phyloP scores from a whole-genome alignment of 2,329 filamentous ascomycete genomes.

The Ramularia endophylla region DNA sequence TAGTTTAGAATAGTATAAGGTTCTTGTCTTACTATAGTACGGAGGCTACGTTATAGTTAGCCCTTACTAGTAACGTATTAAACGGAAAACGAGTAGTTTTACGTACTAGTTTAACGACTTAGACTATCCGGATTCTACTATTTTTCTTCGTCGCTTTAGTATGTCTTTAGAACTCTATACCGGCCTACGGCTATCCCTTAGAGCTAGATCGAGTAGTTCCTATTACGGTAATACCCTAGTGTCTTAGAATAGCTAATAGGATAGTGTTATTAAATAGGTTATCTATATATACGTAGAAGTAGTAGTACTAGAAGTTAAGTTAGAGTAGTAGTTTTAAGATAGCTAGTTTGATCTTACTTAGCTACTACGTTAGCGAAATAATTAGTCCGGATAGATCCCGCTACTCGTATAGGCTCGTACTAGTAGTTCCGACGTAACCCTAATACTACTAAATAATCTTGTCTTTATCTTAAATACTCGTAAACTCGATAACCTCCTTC shows the following conservation, averaged over 20 bases:
- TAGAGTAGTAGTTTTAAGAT: background rate
- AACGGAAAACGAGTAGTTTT: background rate
- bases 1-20: background rate
- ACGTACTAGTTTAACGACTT: background rate
- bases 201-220: background rate
- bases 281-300: conserved; percentile 1
- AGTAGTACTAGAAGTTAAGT: background rate
- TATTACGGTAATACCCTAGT: background rate
- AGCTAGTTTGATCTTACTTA: background rate
- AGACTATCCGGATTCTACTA: background rate
- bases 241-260: background rate
- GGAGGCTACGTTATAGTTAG: background rate
- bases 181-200: background rate
- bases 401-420: too few relatives aligned
- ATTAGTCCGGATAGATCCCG: too few relatives aligned
- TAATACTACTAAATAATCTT: background rate
- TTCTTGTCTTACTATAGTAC: background rate
- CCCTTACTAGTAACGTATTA: background rate
- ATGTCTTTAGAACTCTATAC: background rate
- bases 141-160: too few relatives aligned
- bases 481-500: background rate
- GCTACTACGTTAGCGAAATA: background rate
- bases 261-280: conserved; percentile 1
- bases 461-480: background rate
- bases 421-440: background rate